Evolutionary conservation across 2,329 filamentous ascomycete genomes (phyloP).

Genomic region (Clonostachys rosea): DNA sequence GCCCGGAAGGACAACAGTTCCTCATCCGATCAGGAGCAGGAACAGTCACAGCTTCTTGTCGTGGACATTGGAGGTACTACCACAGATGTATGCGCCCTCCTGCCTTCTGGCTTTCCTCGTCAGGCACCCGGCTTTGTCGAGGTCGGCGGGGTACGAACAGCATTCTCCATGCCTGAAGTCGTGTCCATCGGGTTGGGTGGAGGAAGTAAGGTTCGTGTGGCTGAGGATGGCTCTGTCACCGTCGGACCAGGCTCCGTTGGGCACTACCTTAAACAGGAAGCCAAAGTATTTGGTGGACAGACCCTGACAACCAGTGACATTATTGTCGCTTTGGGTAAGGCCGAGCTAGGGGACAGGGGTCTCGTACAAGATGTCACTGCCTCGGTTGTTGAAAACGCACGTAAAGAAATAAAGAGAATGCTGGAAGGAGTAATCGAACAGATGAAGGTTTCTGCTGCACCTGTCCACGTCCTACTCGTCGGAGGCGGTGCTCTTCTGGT

Average conservation of each 20-base stretch:
- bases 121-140: slow-evolving; percentile 55
- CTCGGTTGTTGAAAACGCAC: slow-evolving; percentile 10
- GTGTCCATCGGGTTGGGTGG: slow-evolving; percentile 53
- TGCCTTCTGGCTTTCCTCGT: slow-evolving; percentile 54
- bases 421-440: slow-evolving; percentile 47
- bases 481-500: slow-evolving; percentile 52
- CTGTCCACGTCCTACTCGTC: slow-evolving; percentile 48
- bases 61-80: slow-evolving; percentile 59
- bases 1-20: background rate
- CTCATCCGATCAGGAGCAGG: background rate
- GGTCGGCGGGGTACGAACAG: slow-evolving; percentile 53
- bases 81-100: slow-evolving; percentile 52
- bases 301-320: slow-evolving; percentile 50
- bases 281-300: slow-evolving; percentile 47
- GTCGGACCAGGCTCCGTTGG: slow-evolving; percentile 56
- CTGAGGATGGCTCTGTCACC: slow-evolving; percentile 19
- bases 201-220: slow-evolving; percentile 30
- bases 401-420: slow-evolving; percentile 32
- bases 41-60: slow-evolving; percentile 30
- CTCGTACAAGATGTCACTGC: slow-evolving; percentile 17
- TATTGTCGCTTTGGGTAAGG: slow-evolving; percentile 28
- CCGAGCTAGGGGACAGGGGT: slow-evolving; percentile 18
- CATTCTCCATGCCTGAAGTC: slow-evolving; percentile 53
- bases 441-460: slow-evolving; percentile 50
- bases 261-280: slow-evolving; percentile 38